Base-by-base conservation (phyloP, 768 basidiomycete species). In the Rhodosporidiobolus sp. region DNA sequence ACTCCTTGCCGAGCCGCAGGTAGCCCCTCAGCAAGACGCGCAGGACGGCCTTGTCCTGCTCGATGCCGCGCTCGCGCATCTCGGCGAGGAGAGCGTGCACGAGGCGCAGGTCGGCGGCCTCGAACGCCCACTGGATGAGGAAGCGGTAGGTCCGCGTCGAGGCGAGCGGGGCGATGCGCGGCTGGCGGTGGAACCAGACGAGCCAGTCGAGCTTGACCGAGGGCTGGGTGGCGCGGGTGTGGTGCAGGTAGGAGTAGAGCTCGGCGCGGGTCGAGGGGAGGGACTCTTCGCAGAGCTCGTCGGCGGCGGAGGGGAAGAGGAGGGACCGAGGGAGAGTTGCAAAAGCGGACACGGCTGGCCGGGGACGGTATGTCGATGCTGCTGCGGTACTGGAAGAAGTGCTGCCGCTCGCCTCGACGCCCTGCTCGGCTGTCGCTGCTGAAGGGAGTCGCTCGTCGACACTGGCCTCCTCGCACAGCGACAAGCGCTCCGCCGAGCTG, bases 81-180 rank as follows among this genome's bases (percentile, higher is more conserved):
- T 73, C 67, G 43, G 43, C 53, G 32, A 73, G 46, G 20, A 73
- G 54, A 2, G 34, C 20, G 20, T 64, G 59, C 8, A 69, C 72
- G 35, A 65, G 54, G 2, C 26, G 16, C n/a, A 57, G 54, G 49
- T 69, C 38, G 10, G 58, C 43, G 14, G 32, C 38, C 28, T 28
- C 32, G 35, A 68, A 56, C 7, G 67, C 67, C 38, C 30, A 20
- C 12, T 59, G 57, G n/a, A 73, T 32, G 8, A 73, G 34, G 35
- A 64, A 49, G 26, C 62, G 43, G 57, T 52, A 73, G 14, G 67
- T 61, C 11, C 54, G 34, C 3, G 54, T 32, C 38, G 60, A 70
- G 43, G 45, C 34, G 61, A 54, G 32, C 24, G 45, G 54, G 28
- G 35, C 19, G 35, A 64, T 34, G 22, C 43, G 68, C 12, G 63